Base-by-base conservation (phyloP, 2,329 filamentous ascomycete genomes). In the Lomentospora prolificans region DNA sequence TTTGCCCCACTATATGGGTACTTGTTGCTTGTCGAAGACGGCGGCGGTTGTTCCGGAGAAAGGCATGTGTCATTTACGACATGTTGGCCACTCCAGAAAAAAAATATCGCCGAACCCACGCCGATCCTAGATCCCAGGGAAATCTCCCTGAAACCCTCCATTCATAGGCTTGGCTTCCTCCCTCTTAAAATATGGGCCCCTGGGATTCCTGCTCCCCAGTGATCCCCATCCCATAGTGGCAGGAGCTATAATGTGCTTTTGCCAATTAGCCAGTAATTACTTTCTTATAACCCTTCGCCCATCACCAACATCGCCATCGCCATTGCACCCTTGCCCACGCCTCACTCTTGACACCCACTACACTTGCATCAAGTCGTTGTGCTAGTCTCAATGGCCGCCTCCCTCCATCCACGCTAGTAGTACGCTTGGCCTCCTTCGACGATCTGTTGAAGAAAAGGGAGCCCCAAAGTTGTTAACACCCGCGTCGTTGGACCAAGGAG, bases 41-140 rank as follows among this genome's bases (percentile, higher is more conserved):
- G n/a, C 50, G 27, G 27, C 54, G 54, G 54, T 30, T 22, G 30
- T 51, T 25, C 36, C 48, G 46, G 53, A 44, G 19, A 44, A 48
- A 17, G 25, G 27, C 39, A 50, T 33, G 53, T 55, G 27, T 50
- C 52, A 54, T 54, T 54, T 54, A 44, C 52, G 53, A 53, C 58
- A 31, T 55, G 44, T 55, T 56, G 57, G 51, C 57, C 54, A 46
- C 55, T 57, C 57, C 51, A 39, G 55, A 57, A 55, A 54, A 62
- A 59, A 61, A 56, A 51, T 56, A 39, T 56, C 50, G 60, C 60
- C 60, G 60, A 61, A 59, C 55, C 60, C 52, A 58, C 59, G 61
- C 61, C 61, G 61, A 62, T 56, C n/a, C 48, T 51, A n/a, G 51
- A 53, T 53, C 53, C 53, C 19, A 31, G 53, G 22, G 48, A 55